phyloP scores from a whole-genome alignment of 1,284 basidiomycete genomes.

The Ceraceosorus guamensis region DNA sequence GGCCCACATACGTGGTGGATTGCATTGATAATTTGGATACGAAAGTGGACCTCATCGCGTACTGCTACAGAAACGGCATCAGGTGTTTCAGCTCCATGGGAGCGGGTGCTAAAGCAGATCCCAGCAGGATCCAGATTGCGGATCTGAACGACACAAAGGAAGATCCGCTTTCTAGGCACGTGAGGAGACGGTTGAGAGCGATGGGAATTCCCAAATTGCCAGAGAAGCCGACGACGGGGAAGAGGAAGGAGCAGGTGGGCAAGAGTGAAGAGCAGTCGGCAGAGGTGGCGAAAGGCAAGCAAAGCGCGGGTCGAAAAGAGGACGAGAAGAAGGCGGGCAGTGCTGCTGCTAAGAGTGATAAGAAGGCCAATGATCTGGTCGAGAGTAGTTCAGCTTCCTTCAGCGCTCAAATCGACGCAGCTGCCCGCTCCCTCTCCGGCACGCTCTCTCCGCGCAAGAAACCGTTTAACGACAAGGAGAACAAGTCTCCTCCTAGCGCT shows the following conservation, averaged over 20 bases:
- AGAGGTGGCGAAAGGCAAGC: constrained; percentile 6
- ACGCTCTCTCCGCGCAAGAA: too few relatives aligned
- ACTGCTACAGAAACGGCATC: constrained; percentile 38
- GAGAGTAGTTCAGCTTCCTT: too few relatives aligned
- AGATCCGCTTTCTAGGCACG: constrained; percentile 86
- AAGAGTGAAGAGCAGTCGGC: constrained; percentile 11
- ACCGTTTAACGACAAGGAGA: too few relatives aligned
- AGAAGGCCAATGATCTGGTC: too few relatives aligned
- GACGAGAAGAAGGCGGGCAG: constrained; percentile 9
- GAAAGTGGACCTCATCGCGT: constrained; percentile 55
- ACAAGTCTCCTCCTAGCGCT: too few relatives aligned
- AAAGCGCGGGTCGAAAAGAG: constrained; percentile 17
- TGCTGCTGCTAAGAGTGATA: background rate
- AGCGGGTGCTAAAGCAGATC: constrained; percentile 90
- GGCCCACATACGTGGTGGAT: constrained; percentile 42
- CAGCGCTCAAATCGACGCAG: too few relatives aligned
- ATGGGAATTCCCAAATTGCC: constrained; percentile 34
- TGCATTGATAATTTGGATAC: constrained; percentile 92
- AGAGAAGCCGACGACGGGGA: constrained; percentile 18
- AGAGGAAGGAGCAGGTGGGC: background rate
- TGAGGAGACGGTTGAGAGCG: constrained; percentile 67
- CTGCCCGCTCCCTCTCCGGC: too few relatives aligned
- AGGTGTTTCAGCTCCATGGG: constrained; percentile 84
- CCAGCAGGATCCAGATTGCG: constrained; percentile 84
- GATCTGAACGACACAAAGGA: constrained; percentile 90